Conservation (phyloP, 2,329 filamentous ascomycete species). For the Curvularia sp. region DNA sequence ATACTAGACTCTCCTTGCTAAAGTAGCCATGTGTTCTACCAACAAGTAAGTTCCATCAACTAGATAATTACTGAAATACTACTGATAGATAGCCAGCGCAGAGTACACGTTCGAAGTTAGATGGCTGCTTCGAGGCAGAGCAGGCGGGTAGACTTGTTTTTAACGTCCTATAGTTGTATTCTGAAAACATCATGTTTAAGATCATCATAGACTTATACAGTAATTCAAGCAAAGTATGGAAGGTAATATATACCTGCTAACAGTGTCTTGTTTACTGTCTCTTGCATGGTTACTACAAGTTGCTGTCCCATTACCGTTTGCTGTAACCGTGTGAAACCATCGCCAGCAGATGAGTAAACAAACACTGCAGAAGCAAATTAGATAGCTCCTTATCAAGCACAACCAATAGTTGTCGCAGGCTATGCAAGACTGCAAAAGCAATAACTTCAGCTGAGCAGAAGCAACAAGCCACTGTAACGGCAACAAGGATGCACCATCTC, state of each 20-base stretch:
- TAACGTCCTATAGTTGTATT: neutral
- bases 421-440: no score
- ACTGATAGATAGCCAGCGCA: conserved; percentile 1
- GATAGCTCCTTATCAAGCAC: neutral
- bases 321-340: neutral
- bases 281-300: neutral
- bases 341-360: neutral
- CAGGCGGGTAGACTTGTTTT: conserved; percentile 1
- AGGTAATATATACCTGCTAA: neutral
- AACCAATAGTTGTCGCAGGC: neutral
- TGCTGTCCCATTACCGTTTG: neutral
- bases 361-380: neutral
- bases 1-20: neutral
- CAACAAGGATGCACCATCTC: no score
- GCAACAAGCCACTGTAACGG: no score
- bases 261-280: neutral
- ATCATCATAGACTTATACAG: neutral
- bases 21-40: neutral
- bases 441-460: no score
- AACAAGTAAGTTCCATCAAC: neutral
- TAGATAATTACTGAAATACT: neutral
- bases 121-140: neutral
- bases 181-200: neutral
- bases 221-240: neutral
- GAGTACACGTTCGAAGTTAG: neutral